Evolutionary conservation across 768 basidiomycete species (phyloP), one percentile per base, ranked within the genome.

Genomic region (Fibroporia radiculosa): DNA sequence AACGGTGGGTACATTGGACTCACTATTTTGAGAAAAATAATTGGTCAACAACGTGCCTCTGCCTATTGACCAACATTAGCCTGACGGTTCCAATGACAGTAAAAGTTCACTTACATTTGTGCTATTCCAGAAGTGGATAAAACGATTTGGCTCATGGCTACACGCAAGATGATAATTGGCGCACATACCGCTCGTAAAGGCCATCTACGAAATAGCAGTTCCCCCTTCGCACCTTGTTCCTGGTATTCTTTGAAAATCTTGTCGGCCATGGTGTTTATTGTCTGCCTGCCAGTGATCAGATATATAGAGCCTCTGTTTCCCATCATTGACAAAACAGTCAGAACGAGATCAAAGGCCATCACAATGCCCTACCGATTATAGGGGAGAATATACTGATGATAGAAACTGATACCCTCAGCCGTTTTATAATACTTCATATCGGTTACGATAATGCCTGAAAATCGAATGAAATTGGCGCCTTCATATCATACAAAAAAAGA

Each of bases 1-100:
- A 37, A 16, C 42, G 29, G 16, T 26, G 16, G 25, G 48, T 3
- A 38, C 34, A 26, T 14, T 10, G 28, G 27, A 63, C 79, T 57
- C 57, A 86, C 87, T 77, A 47, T 90, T 90, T 51, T 90, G 87
- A 12, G 87, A 89, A 54, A 90, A 90, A 55, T 90, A 90, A 55
- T 85, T 83, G 4, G 87, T 82, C 39, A 90, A 64, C 3, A 89
- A 62, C 3, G 70, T 59, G 6, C 87, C 87, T 32, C 84, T 77
- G 53, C 77, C 86, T 89, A 45, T 11, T 42, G n/a, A 43, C 18
- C 12, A 40, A 41, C 4, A 20, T 40, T 26, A 40, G 39, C 13
- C 20, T 34, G 18, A 8, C 8, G 6, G 28, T 26, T 24, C 19
- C 23, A 46, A 25, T 18, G 16, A 42, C 18, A n/a, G 11, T 45